A percentile compares a stretch with the other conserved stretches of the same genome.
These are phyloP conservation scores for Handroanthus guayacan DNA, from an alignment of 257 asterid genomes.

Conservation along the genomic window DNA sequence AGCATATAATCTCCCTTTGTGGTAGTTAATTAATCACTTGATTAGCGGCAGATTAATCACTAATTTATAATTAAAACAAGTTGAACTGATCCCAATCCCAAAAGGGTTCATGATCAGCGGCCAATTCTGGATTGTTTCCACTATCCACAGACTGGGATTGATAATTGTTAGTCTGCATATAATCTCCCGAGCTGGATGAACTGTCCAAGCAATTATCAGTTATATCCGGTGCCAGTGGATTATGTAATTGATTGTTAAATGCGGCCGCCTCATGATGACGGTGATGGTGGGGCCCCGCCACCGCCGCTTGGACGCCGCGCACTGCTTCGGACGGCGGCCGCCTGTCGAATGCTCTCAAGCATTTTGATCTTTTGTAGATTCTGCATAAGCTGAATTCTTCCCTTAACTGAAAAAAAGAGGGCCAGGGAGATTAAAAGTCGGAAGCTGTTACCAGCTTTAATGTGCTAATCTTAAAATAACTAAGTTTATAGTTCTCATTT, in stretches of 20 bases:
- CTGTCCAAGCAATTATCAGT: slow-evolving; percentile 16
- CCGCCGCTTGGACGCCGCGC: no score
- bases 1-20: background rate
- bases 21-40: background rate
- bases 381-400: slow-evolving; percentile 58
- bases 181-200: background rate
- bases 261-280: background rate
- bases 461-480: no score
- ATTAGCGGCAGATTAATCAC: background rate
- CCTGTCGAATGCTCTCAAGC: slow-evolving; percentile 57
- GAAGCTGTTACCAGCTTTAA: background rate
- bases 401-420: slow-evolving; percentile 33
- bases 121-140: slow-evolving; percentile 12
- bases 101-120: slow-evolving; percentile 7
- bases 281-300: background rate
- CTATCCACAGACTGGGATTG: slow-evolving; percentile 9
- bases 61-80: slow-evolving; percentile 6
- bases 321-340: slow-evolving; percentile 38
- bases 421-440: background rate
- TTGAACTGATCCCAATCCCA: slow-evolving; percentile 39
- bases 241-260: background rate
- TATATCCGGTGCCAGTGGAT: background rate
- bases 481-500: no score
- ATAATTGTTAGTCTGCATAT: background rate
- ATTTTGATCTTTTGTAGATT: slow-evolving; percentile 50